These are phyloP conservation scores for Dioscorea dumetorum DNA, from an alignment of 106 monocot species.

Conservation along the genomic window DNA sequence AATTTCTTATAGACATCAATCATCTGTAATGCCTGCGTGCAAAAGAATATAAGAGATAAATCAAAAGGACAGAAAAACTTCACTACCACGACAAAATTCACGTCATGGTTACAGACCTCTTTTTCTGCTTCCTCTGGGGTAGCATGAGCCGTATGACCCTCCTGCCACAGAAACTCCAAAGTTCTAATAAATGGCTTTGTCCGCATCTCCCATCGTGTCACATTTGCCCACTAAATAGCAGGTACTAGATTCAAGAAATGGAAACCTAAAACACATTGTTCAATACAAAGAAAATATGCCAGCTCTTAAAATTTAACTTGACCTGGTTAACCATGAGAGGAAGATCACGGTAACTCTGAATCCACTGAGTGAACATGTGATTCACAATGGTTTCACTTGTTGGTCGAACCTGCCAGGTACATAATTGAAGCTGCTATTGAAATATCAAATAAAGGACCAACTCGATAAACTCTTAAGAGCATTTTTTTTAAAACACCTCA, in stretches of 20 bases:
- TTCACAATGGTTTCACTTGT: conserved; percentile 99
- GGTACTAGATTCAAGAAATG: too few species aligned
- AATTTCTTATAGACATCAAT: conserved; percentile 92
- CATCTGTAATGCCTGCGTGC: conserved; percentile 94
- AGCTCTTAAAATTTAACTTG: not conserved
- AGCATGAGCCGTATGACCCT: conserved; percentile 99
- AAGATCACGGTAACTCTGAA: conserved; percentile 97
- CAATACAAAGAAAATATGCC: too few species aligned
- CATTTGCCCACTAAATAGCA: conserved; percentile 83
- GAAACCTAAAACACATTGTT: too few species aligned
- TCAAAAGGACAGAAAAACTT: conserved; percentile 15
- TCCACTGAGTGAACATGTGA: conserved; percentile 99
- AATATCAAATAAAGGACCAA: too few species aligned
- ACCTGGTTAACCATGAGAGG: conserved; percentile 99
- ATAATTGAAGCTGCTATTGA: too few species aligned
- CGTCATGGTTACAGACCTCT: conserved; percentile 41
- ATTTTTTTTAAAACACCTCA: too few species aligned
- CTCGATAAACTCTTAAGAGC: too few species aligned
- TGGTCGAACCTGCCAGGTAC: conserved; percentile 71
- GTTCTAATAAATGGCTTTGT: conserved; percentile 99
- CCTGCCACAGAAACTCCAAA: conserved; percentile 98
- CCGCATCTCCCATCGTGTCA: conserved; percentile 99
- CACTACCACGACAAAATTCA: not conserved
- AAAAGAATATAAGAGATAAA: conserved; percentile 18
- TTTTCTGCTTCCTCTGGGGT: conserved; percentile 91